Base-by-base conservation (phyloP, 202 grass and related monocot genomes). In the Bolboschoenoplectus hybrid region DNA sequence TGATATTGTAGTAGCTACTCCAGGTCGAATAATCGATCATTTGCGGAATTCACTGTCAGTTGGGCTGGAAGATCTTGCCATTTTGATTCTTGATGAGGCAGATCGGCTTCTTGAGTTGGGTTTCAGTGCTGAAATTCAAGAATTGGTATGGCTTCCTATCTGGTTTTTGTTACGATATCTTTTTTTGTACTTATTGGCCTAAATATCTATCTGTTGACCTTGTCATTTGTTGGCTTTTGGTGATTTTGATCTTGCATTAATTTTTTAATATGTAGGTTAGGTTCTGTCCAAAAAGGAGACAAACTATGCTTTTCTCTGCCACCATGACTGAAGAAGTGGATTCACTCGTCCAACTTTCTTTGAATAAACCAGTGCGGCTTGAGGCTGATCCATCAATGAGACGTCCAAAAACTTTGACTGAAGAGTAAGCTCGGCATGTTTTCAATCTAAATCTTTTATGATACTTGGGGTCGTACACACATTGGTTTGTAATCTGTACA, bases 301-400 rank as follows among this genome's bases (percentile, higher is more conserved):
- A 98, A 81, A 95, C 96, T 26, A 95, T 98, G 96, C 87, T 98
- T 34, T 98, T 98, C 64, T 98, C 96, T 89, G 96, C 96, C 61
- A 98, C 96, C 8, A 98, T 98, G 96, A 98, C 90, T 19, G 93
- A 94, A 84, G 86, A 98, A 89, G 91, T 98, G 52, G 86, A 95
- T 76, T 84, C 90, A 81, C 93, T 98, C 16, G 86, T 98, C 26
- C 95, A 86, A 47, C 93, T 95, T 85, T 98, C 96, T 51, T 84
- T 98, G 40, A 98, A 98, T 83, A 98, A 95, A 84, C 95, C 96
- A 43, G 86, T 95, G 52, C 91, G 96, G 35, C 91, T 98, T 72
- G 91, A 98, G 87, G 95, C 96, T 61, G 96, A 98, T 85, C 93
- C 96, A 63, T 94, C 89, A 57, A 81, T 91, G 69, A 94, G 91